Base-by-base conservation (phyloP, 257 asterid genomes). In the Solanum corneliomulleri region DNA sequence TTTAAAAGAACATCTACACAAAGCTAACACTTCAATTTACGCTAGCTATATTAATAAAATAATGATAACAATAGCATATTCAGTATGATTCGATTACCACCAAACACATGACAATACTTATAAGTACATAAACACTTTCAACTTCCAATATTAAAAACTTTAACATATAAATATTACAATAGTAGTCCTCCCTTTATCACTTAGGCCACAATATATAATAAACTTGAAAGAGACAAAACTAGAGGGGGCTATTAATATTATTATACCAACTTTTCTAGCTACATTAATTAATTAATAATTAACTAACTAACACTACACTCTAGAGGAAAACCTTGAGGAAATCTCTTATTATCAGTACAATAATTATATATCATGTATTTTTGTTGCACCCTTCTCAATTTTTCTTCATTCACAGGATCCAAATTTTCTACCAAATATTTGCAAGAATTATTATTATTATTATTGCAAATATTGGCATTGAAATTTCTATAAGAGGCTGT, bases 341-440 rank as follows among this genome's bases (percentile, higher is more conserved):
- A 94, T 20, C 96, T 90, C 83, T 91, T 86, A 1, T 87, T 10
- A 83, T 94, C 96, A 31, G 89, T 68, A 71, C 97, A 94, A 49
- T 94, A 94, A 86, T 94, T 91, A 42, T 93, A 94, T 37, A 93
- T 88, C 96, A 94, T 94, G 62, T 87, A 87, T 68, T 92, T 94
- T 16, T 89, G 12, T 29, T 91, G 92, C 42, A 91, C 94, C 97
- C 93, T 90, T 88, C 78, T 92, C 29, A 94, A 82, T n/a, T 82
- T 94, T 81, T 81, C 69, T 81, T 81, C 20, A 31, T 39, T 84
- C n/a, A 83, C 77, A 23, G 91, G 84, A 31, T 91, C 94, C 89
- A 93, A 74, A 4, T 44, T 77, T 52, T 35, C 49, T 4, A 77
- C 47, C 12, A 77, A 23, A 29, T 70, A 88, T 45, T 21, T 12